These are phyloP conservation scores for Phytopythium helicoides DNA, from an alignment of 352 stramenopile genomes.

Conservation along the genomic window DNA sequence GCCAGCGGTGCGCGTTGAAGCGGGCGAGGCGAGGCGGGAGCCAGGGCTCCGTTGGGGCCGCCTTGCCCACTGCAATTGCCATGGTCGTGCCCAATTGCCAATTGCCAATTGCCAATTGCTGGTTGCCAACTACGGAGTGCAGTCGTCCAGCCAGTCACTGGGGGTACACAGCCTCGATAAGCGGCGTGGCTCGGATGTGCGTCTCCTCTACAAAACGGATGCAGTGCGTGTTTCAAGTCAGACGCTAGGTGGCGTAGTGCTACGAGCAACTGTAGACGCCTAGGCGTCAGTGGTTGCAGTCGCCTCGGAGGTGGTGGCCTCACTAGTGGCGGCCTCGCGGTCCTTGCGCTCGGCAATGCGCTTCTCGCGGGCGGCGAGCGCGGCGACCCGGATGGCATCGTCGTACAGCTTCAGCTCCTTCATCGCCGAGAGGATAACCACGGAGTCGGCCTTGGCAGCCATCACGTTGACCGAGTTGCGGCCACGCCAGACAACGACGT, in stretches of 20 bases:
- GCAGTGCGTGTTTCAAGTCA: too few species aligned
- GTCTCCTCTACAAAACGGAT: too few species aligned
- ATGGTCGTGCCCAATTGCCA: too few species aligned
- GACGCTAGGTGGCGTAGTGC: background rate
- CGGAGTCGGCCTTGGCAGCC: conserved; percentile 77
- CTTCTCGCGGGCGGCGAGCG: conserved; percentile 44
- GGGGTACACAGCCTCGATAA: too few species aligned
- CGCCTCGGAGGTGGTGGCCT: conserved; percentile 8
- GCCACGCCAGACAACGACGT: conserved; percentile 83
- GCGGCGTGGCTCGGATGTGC: too few species aligned
- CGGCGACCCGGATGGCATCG: conserved; percentile 29
- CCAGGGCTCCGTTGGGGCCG: too few species aligned
- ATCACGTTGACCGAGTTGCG: conserved; percentile 88
- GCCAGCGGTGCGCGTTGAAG: too few species aligned
- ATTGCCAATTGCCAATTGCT: too few species aligned
- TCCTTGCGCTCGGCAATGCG: conserved; percentile 43
- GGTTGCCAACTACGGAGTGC: too few species aligned
- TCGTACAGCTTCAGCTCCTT: conserved; percentile 85
- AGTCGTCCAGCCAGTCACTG: too few species aligned
- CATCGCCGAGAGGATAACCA: conserved; percentile 75
- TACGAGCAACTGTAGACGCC: background rate
- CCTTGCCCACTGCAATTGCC: too few species aligned
- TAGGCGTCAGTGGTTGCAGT: background rate
- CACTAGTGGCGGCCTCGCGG: conserved; percentile 34
- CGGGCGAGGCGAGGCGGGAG: too few species aligned